A percentile compares a stretch with the other conserved stretches of the same genome.
Evolutionary conservation across 352 stramenopile genomes (phyloP).

Genomic region (Phytophthora tubulina): DNA sequence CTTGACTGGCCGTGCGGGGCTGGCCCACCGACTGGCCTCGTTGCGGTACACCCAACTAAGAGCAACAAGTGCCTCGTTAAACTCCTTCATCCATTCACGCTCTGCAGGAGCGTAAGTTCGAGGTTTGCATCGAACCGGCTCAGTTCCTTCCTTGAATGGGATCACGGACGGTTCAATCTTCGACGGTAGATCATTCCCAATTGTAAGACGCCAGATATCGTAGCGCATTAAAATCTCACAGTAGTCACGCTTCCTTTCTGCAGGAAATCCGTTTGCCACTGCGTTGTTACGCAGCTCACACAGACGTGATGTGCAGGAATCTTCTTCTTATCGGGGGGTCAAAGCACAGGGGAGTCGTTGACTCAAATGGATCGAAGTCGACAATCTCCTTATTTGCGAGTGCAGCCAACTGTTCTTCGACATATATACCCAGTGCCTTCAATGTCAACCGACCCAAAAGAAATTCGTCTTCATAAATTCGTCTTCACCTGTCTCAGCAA

Average conservation of each 20-base stretch:
- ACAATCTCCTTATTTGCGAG: background rate
- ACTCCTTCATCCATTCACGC: background rate
- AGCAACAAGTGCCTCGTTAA: too few species aligned
- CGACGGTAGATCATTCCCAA: too few species aligned
- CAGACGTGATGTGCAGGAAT: background rate
- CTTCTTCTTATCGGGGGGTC: slow-evolving; percentile 1
- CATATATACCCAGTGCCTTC: background rate
- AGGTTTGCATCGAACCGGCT: too few species aligned
- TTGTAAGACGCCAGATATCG: background rate
- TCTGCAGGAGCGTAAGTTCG: background rate
- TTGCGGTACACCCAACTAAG: too few species aligned
- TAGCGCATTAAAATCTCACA: background rate
- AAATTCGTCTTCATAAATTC: too few species aligned
- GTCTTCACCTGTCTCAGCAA: background rate
- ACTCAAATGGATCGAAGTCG: too few species aligned
- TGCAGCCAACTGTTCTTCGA: background rate
- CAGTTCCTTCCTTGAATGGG: too few species aligned
- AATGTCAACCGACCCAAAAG: background rate
- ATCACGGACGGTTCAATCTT: too few species aligned
- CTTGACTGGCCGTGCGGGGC: too few species aligned
- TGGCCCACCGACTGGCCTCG: too few species aligned
- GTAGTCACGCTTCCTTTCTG: background rate
- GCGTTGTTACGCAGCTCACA: background rate
- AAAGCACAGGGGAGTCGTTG: background rate
- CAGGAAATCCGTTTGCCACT: background rate